Conservation (phyloP, 805 yeast genomes). For the Saccharomyces mikatae region DNA sequence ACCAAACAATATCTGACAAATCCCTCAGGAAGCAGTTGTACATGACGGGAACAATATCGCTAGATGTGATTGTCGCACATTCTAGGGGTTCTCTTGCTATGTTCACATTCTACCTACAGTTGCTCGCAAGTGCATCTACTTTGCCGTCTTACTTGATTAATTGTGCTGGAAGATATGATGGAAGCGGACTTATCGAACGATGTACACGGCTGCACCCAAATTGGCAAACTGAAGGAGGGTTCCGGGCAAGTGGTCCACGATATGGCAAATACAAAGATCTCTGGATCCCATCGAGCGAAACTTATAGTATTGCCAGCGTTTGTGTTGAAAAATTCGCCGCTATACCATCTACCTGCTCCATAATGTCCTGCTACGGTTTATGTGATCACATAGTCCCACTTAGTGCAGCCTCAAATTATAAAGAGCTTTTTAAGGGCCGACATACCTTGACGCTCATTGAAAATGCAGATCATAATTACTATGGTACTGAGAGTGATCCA, state of each 20-base stretch:
- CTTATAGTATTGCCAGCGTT: constrained; percentile 40
- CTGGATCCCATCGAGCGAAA: constrained; percentile 43
- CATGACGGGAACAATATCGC: constrained; percentile 27
- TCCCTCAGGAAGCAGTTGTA: constrained; percentile 21
- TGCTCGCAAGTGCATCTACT: constrained; percentile 37
- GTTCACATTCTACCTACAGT: constrained; percentile 46
- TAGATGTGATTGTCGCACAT: constrained; percentile 62
- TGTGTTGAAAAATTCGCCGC: constrained; percentile 37
- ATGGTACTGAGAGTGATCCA: constrained; percentile 39
- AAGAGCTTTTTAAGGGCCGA: constrained; percentile 48
- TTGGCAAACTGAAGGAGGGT: constrained; percentile 38
- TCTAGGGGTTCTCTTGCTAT: constrained; percentile 74
- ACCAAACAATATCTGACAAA: constrained; percentile 28
- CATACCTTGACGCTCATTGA: constrained; percentile 52
- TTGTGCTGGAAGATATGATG: constrained; percentile 62
- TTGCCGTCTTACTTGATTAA: constrained; percentile 43
- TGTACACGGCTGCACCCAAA: constrained; percentile 29
- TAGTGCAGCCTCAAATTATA: constrained; percentile 51
- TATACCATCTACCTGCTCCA: constrained; percentile 41
- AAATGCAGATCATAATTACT: constrained; percentile 76
- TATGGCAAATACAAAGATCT: constrained; percentile 40
- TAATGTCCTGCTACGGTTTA: constrained; percentile 64
- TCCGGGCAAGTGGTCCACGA: constrained; percentile 36
- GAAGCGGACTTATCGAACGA: constrained; percentile 39
- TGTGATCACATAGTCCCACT: constrained; percentile 59